Evolutionary conservation across 495 filamentous ascomycete species (phyloP), one percentile per base, ranked within the genome.

Genomic region (Parachaetomium inaequale): DNA sequence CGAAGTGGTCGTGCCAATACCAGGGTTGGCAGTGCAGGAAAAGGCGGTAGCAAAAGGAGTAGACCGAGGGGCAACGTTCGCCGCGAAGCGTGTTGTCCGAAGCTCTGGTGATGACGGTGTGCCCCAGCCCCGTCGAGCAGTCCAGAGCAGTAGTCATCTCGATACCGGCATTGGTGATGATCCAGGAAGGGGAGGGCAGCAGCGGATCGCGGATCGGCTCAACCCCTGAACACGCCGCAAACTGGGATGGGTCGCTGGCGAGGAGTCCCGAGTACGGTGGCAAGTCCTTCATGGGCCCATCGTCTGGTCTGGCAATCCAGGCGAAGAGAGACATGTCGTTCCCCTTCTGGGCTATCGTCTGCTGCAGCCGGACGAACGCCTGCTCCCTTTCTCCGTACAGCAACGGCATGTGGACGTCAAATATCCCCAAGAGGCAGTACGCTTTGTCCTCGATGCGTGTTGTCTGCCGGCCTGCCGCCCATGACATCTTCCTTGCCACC

Each of bases 371-470:
- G 23, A 62, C 49, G 55, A 69, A 69, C 0, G 67, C 67, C 7
- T 46, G 53, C 6, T 43, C 36, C 11, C 64, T 53, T 40, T 69
- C 67, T 14, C 67, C 67, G 49, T 69, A 69, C 0, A 66, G 26
- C 7, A 69, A 26, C 1, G 67, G 58, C 57, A 69, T 63, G 42
- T 64, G 55, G 23, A 69, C 31, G 19, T 43, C 61, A 21, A 66
- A 69, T 11, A 69, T 58, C 10, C 67, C 67, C n/a, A 66, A 42
- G 14, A 69, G 45, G 19, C 51, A 61, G 23, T 69, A 69, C 2
- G 61, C 64, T 7, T 15, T 31, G 34, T 69, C 67, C 45, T 69
- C 67, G 14, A 59, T 19, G 8, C 64, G 58, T 7, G 59, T 66
- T 11, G 67, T 64, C 14, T 61, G n/a, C 23, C 67, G 42, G 4